Conservation (phyloP, 2,329 filamentous ascomycete genomes). For the Botrytis cinerea region DNA sequence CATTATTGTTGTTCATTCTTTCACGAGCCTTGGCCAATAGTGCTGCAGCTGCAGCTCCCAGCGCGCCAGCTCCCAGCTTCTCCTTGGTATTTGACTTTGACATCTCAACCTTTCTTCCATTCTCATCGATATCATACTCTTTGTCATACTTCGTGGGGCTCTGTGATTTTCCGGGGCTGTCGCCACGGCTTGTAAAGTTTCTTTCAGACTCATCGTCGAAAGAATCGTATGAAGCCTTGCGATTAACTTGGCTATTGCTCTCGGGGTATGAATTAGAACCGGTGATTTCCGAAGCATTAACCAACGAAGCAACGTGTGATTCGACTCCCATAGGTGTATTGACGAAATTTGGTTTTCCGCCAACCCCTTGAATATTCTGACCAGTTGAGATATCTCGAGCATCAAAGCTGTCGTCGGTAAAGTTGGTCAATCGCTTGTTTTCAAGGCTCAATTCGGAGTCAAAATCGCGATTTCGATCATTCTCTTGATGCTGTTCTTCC, state of each 20-base stretch:
- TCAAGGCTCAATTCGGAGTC: slow-evolving; percentile 60
- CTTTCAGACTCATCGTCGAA: slow-evolving; percentile 42
- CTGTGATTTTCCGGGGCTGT: slow-evolving; percentile 48
- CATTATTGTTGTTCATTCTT: slow-evolving; percentile 30
- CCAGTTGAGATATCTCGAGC: slow-evolving; percentile 58
- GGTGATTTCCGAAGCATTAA: slow-evolving; percentile 76
- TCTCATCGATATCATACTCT: slow-evolving; percentile 42
- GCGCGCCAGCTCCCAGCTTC: slow-evolving; percentile 34
- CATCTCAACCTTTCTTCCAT: slow-evolving; percentile 41
- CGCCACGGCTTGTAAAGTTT: slow-evolving; percentile 42
- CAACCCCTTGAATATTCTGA: slow-evolving; percentile 70
- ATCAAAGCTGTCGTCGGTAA: slow-evolving; percentile 59
- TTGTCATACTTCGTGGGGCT: slow-evolving; percentile 38
- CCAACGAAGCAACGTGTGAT: slow-evolving; percentile 84
- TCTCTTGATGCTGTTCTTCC: slow-evolving; percentile 42
- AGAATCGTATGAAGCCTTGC: slow-evolving; percentile 40
- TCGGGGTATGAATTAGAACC: slow-evolving; percentile 52
- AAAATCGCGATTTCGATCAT: slow-evolving; percentile 48
- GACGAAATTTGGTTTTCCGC: slow-evolving; percentile 74
- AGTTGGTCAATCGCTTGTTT: slow-evolving; percentile 53
- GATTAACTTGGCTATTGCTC: slow-evolving; percentile 45
- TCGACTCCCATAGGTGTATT: slow-evolving; percentile 74
- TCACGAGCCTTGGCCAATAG: slow-evolving; percentile 35
- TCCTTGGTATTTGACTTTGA: slow-evolving; percentile 37
- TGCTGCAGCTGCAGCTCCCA: slow-evolving; percentile 34